A percentile compares a stretch with the other conserved stretches of the same genome.
Conservation (phyloP, 108 stramenopile species). For the Nannochloropsis salina region DNA sequence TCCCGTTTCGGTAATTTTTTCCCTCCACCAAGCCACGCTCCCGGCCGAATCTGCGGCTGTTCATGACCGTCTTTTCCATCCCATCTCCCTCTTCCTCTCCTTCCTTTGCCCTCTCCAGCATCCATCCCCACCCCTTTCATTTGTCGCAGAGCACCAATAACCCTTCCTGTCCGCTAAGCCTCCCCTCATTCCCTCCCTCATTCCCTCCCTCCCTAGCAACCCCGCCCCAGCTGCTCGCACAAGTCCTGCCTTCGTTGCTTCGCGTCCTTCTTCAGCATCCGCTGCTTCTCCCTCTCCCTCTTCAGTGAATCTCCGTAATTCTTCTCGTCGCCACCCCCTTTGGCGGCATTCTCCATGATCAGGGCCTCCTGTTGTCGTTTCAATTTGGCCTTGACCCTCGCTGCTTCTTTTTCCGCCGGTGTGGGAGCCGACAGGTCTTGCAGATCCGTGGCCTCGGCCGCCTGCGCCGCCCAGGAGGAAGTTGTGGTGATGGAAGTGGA, state of each 20-base stretch:
- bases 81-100: too few relatives aligned
- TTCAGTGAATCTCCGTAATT: background rate
- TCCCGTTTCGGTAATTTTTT: too few relatives aligned
- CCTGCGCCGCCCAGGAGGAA: background rate
- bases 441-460: background rate
- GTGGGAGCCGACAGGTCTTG: background rate
- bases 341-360: background rate
- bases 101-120: too few relatives aligned
- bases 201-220: background rate
- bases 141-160: too few relatives aligned
- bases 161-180: background rate
- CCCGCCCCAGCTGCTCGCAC: background rate
- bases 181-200: background rate
- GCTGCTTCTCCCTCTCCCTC: constrained; percentile 17
- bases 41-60: too few relatives aligned
- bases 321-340: background rate
- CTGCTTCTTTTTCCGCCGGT: background rate
- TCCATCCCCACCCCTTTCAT: too few relatives aligned
- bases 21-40: too few relatives aligned
- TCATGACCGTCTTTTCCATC: too few relatives aligned
- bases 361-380: background rate
- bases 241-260: background rate
- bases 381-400: background rate
- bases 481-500: too few relatives aligned
- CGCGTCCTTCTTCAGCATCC: background rate